Evolutionary conservation across 768 basidiomycete species (phyloP).

Genomic region (Calocybe indica): DNA sequence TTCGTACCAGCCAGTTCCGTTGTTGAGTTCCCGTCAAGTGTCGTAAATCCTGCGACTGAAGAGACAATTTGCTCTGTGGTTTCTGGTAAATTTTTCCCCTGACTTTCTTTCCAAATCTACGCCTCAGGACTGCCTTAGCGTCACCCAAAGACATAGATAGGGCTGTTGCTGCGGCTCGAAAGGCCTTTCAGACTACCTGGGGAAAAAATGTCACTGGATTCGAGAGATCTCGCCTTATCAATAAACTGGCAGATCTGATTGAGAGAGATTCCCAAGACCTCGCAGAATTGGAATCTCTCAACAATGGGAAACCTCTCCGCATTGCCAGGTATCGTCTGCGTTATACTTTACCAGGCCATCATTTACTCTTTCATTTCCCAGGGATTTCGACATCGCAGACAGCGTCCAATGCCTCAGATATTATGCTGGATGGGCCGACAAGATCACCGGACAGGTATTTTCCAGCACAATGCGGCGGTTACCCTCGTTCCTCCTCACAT

Average conservation of each 20-base stretch:
- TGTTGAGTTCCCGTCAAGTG: slow-evolving; percentile 32
- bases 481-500: not conserved
- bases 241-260: slow-evolving; percentile 86
- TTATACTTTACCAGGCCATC: not conserved
- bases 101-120: not conserved
- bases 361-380: slow-evolving; percentile 16
- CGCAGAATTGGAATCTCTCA: slow-evolving; percentile 78
- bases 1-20: slow-evolving; percentile 12
- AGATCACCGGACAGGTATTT: slow-evolving; percentile 78
- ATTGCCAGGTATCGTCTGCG: slow-evolving; percentile 26
- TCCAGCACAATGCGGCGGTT: not conserved
- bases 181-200: slow-evolving; percentile 83
- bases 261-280: slow-evolving; percentile 79
- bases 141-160: slow-evolving; percentile 74
- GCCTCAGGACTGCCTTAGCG: slow-evolving; percentile 27
- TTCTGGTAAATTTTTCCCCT: slow-evolving; percentile 35
- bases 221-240: slow-evolving; percentile 73
- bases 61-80: slow-evolving; percentile 63
- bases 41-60: slow-evolving; percentile 82
- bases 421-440: slow-evolving; percentile 96
- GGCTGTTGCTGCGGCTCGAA: slow-evolving; percentile 78
- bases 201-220: slow-evolving; percentile 83
- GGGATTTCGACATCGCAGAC: slow-evolving; percentile 80
- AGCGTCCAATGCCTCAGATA: slow-evolving; percentile 76
- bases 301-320: slow-evolving; percentile 88